Base-by-base conservation (phyloP, 192 early-diverging fungal genomes). In the Martensiomyces pterosporus region DNA sequence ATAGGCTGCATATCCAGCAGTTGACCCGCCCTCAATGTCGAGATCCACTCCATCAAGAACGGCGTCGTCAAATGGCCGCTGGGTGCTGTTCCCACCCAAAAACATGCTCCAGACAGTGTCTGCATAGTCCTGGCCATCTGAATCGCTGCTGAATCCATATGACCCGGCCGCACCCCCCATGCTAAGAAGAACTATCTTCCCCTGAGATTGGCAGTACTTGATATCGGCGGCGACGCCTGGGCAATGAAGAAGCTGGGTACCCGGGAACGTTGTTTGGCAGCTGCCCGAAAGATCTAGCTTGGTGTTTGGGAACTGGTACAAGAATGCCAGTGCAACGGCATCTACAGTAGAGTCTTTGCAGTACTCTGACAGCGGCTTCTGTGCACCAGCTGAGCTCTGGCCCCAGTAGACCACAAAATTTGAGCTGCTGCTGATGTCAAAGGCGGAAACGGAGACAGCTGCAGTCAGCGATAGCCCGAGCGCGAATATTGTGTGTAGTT, bases 111-210 rank as follows among this genome's bases (percentile, higher is more conserved):
- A 83, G 23, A 85, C 40, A 1, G 56, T 63, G 34, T 82, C 70
- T 8, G 83, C 81, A 57, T 82, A 81, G n/a, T 37, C 37, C 9
- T 42, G 33, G 4, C 64, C 83, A 6, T 75, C 41, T 7, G 47
- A n/a, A 17, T 77, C 60, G 38, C 57, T 59, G 29, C 27, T 25
- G 43, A 84, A 84, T 8, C 80, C 78, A 25, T 78, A 76, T n/a
- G 63, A 42, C 23, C 86, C 85, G 4, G 74, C 69, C 4, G 80
- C 81, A 4, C 86, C 86, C 32, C 85, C 86, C 41, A 88, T 61
- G 33, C 81, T 82, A 2, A 85, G 67, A 14, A 82, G 60, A 2
- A 89, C 56, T 4, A 60, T 57, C 33, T 83, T 85, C 3, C 85
- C 87, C 19, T 73, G 57, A 9, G 53, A 47, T 52, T 89, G 87